These are phyloP conservation scores for Noccaea caerulescens DNA, from an alignment of 345 rosid genomes.

Conservation along the genomic window DNA sequence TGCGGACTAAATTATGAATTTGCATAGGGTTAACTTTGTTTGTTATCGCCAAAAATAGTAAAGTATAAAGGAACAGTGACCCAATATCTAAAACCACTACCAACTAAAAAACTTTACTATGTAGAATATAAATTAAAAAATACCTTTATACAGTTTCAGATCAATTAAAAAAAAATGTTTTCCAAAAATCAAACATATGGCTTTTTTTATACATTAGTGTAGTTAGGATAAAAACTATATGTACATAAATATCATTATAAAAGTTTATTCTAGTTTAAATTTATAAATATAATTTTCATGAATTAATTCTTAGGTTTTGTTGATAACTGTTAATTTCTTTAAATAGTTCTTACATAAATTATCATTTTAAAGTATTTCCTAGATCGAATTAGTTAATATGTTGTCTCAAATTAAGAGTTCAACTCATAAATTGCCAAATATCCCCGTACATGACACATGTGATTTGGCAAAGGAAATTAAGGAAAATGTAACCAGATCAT, in stretches of 20 bases:
- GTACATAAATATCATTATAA: not conserved
- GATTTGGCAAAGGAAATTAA: not conserved
- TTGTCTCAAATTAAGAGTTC: not conserved
- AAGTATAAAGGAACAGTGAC: not conserved
- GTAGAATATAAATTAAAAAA: not conserved
- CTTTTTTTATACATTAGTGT: too few species aligned
- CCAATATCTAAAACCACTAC: not conserved
- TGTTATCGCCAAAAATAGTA: not conserved
- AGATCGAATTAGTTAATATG: not conserved
- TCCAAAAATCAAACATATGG: too few species aligned
- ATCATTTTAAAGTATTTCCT: too few species aligned
- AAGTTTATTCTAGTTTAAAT: not conserved
- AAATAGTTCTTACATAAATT: too few species aligned
- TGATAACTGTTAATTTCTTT: too few species aligned
- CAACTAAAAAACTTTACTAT: not conserved
- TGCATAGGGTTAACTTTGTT: not conserved
- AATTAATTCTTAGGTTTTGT: too few species aligned
- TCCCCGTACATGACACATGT: not conserved
- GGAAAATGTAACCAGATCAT: slow-evolving; percentile 1
- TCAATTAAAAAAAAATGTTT: not conserved
- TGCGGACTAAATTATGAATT: not conserved
- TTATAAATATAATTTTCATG: too few species aligned
- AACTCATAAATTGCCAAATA: not conserved
- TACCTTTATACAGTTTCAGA: not conserved
- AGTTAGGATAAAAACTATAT: not conserved